Percentiles rank a stretch among this genome's conserved stretches.
Conservation (phyloP, 1,139 yeast genomes). For the Magnusiomyces tetraspermus region DNA sequence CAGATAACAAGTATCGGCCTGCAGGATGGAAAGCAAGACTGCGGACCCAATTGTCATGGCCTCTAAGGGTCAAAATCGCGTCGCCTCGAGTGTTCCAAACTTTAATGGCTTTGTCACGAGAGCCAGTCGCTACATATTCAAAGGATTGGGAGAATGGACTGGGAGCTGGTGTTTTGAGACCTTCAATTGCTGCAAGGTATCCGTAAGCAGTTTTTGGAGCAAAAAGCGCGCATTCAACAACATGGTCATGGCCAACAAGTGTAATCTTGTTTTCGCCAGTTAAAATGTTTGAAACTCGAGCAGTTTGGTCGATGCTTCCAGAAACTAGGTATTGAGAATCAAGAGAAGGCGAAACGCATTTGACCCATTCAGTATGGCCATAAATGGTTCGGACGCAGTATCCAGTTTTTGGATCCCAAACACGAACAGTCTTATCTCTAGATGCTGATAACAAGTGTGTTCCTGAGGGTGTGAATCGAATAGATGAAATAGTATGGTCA, state of each 20-base stretch:
- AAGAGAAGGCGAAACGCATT: slow-evolving; percentile 46
- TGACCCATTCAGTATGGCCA: slow-evolving; percentile 88
- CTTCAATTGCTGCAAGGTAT: slow-evolving; percentile 43
- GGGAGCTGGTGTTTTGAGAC: slow-evolving; percentile 22
- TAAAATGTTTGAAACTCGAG: slow-evolving; percentile 51
- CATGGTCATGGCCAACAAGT: slow-evolving; percentile 74
- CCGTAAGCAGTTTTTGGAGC: slow-evolving; percentile 48
- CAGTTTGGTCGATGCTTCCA: slow-evolving; percentile 75
- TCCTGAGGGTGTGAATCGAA: slow-evolving; percentile 44
- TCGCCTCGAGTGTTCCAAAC: slow-evolving; percentile 73
- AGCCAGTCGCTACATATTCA: slow-evolving; percentile 55
- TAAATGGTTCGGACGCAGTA: slow-evolving; percentile 55
- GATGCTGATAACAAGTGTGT: slow-evolving; percentile 57
- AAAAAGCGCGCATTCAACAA: slow-evolving; percentile 63
- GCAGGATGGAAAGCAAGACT: slow-evolving; percentile 63
- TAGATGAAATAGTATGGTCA: slow-evolving; percentile 72
- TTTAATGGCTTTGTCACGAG: slow-evolving; percentile 67
- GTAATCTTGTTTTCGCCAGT: slow-evolving; percentile 62
- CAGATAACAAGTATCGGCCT: slow-evolving; percentile 61
- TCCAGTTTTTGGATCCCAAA: slow-evolving; percentile 73
- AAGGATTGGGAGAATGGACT: slow-evolving; percentile 22
- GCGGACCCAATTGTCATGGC: slow-evolving; percentile 86
- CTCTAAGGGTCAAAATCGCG: slow-evolving; percentile 46
- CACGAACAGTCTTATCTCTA: slow-evolving; percentile 60
- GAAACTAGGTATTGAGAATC: slow-evolving; percentile 56